Percentiles rank a stretch among this genome's conserved stretches.
These are phyloP conservation scores for Dimargaris cristalligena DNA, from an alignment of 192 early-diverging fungal genomes.

Conservation along the genomic window DNA sequence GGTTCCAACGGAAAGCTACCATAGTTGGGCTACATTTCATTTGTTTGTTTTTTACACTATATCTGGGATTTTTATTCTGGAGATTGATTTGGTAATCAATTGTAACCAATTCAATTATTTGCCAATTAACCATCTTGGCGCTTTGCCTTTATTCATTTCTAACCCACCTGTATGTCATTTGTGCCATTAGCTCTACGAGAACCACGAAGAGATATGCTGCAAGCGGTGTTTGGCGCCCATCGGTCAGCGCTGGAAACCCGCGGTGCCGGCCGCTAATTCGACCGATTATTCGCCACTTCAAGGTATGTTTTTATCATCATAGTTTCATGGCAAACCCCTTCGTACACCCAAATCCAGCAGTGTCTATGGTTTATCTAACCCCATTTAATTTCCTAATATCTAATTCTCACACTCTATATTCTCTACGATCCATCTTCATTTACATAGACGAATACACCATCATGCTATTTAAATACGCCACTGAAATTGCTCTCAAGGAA, in stretches of 20 bases:
- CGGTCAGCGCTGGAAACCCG: neutral
- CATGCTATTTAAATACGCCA: neutral
- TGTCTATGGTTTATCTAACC: neutral
- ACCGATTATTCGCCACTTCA: neutral
- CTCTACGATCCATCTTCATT: neutral
- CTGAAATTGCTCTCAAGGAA: neutral
- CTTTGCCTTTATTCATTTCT: neutral
- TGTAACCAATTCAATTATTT: neutral
- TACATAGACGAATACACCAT: neutral
- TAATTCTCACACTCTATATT: neutral
- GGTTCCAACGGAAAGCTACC: neutral
- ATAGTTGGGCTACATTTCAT: conserved; percentile 1
- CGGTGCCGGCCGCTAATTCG: neutral
- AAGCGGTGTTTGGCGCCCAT: neutral
- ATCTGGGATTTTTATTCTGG: neutral
- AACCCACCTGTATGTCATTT: neutral
- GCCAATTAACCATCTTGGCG: neutral
- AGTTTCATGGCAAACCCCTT: neutral
- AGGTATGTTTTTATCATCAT: neutral
- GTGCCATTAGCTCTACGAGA: neutral
- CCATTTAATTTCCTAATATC: neutral
- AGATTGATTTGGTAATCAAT: neutral
- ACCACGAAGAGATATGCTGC: neutral
- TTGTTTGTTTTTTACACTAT: neutral
- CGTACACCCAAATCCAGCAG: neutral